Evolutionary conservation across 164 flowering plant genomes (phyloP), one percentile per base, ranked within the genome.

Genomic region (Magnolia kwangsiensis): DNA sequence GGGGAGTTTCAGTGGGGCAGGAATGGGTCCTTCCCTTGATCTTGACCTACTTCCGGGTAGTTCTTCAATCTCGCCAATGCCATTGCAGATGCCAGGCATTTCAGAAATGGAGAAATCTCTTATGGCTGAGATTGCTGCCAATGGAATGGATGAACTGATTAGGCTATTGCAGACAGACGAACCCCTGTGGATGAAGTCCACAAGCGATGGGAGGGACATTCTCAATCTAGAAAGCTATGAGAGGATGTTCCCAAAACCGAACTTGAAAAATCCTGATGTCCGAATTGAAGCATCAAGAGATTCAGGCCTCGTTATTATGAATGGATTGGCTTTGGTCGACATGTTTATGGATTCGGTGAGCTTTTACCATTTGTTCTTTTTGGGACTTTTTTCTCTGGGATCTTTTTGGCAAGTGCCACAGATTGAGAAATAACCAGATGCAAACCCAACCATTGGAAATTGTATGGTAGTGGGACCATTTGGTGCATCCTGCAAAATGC

Each of bases 311-410:
- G 92, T 92, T 2, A 82, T 80, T 49, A 82, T 89, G 84, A 84
- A 84, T 78, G 86, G 90, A 73, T 67, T 85, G 73, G 83, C 87
- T 2, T 84, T 92, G 72, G 89, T 89, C 0, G 95, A 96, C 69
- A 83, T 87, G 58, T 79, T 96, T 59, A 88, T 91, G 93, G 90
- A 91, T 50, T 77, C 82, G 85, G 99, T 96, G 81, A 84, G 89
- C 68, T 23, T n/a, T 49, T 7, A 49, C 6, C 11, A 18, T 19
- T 10, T 51, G n/a, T 20, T 49, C 58, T 7, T 19, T 1, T 70
- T 70, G 13, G 24, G 13, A 18, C n/a, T 50, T 50, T 70, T n/a
- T 70, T 55, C 3, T 55, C 14, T 55, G 13, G 13, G 18, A 55
- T 8, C 61, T 55, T 37, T 37, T 55, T 16, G 18, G 61, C 11